Conservation (phyloP, 192 early-diverging fungal genomes). For the Gonapodya sp. region DNA sequence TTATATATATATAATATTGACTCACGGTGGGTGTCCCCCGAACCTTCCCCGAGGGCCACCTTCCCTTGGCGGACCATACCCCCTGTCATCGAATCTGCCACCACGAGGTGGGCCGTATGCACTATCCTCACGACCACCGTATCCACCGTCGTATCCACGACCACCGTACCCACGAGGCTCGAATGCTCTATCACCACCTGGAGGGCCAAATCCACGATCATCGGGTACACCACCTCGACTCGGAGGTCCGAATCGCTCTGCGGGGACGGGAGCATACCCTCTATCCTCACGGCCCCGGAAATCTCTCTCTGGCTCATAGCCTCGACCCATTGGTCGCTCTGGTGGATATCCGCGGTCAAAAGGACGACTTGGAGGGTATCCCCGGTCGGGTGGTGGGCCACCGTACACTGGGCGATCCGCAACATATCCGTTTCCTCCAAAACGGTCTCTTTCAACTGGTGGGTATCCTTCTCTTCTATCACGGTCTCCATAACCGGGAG, state of each 20-base stretch:
- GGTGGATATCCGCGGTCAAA: not conserved
- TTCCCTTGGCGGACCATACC: slow-evolving; percentile 14
- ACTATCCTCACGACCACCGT: slow-evolving; percentile 16
- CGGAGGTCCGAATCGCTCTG: not conserved
- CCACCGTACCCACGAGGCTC: slow-evolving; percentile 21
- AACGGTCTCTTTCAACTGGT: not conserved
- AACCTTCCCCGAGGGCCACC: not conserved
- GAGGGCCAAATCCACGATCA: not conserved
- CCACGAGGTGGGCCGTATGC: slow-evolving; percentile 23
- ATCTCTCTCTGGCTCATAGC: not conserved
- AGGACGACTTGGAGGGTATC: not conserved
- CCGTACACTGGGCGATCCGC: not conserved
- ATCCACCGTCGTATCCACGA: slow-evolving; percentile 11
- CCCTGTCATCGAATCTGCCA: slow-evolving; percentile 31
- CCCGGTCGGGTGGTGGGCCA: not conserved
- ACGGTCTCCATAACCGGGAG: not conserved
- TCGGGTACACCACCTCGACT: not conserved
- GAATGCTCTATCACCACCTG: slow-evolving; percentile 15
- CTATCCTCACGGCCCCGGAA: not conserved
- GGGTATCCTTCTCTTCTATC: not conserved
- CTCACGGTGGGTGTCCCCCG: not conserved
- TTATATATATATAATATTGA: not conserved
- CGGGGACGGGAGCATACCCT: not conserved
- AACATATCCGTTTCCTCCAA: not conserved
- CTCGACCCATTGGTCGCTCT: not conserved